A percentile compares a stretch with the other conserved stretches of the same genome.
Evolutionary conservation across 345 rosid species (phyloP).

Genomic region (Crucihimalaya himalaica): DNA sequence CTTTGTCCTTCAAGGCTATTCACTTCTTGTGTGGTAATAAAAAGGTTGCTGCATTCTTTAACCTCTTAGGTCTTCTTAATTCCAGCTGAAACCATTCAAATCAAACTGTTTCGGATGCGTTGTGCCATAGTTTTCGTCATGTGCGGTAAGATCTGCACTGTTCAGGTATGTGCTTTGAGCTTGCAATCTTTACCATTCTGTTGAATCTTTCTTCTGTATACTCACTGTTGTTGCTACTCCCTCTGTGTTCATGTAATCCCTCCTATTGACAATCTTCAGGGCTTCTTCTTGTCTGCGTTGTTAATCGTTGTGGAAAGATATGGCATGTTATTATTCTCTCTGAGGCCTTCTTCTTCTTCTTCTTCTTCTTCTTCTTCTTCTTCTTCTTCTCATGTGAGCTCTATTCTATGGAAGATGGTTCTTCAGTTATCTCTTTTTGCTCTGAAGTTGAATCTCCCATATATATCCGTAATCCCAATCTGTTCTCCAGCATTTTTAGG

Average conservation of each 20-base stretch:
- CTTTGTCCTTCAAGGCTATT: neutral
- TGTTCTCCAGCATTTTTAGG: slow-evolving; percentile 16
- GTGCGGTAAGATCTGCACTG: slow-evolving; percentile 73
- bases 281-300: slow-evolving; percentile 48
- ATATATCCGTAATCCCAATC: slow-evolving; percentile 56
- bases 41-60: neutral
- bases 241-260: slow-evolving; percentile 54
- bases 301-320: slow-evolving; percentile 46
- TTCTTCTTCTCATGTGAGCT: slow-evolving; percentile 55
- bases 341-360: slow-evolving; percentile 38
- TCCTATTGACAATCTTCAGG: slow-evolving; percentile 62
- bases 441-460: slow-evolving; percentile 42
- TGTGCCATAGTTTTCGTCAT: slow-evolving; percentile 51
- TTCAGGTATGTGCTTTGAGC: slow-evolving; percentile 37
- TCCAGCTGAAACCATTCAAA: slow-evolving; percentile 89
- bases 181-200: slow-evolving; percentile 35
- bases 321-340: slow-evolving; percentile 28
- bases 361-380: too few relatives aligned
- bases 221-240: slow-evolving; percentile 27
- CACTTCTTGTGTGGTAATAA: neutral
- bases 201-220: slow-evolving; percentile 48
- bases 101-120: slow-evolving; percentile 63
- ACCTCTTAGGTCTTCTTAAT: slow-evolving; percentile 39
- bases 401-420: slow-evolving; percentile 46
- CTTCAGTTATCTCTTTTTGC: slow-evolving; percentile 49